Percentiles rank a stretch among this genome's conserved stretches.
Conservation (phyloP, 2,329 filamentous ascomycete species). For the Byssoonygena ceratinophila region DNA sequence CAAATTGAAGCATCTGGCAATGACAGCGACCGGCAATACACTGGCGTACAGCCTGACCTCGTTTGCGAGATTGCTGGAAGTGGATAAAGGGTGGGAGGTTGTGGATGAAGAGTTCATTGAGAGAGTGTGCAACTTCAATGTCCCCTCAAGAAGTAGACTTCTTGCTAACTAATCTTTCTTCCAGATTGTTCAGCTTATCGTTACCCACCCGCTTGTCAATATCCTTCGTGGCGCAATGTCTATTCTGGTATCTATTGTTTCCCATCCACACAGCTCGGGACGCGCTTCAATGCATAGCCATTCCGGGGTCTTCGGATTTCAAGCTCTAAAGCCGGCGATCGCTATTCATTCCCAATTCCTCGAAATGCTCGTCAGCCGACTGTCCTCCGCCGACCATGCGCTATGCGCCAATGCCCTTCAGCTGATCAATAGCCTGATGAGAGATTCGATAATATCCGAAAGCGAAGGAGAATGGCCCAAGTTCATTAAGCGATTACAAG, state of each 20-base stretch:
- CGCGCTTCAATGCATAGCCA: conserved; percentile 33
- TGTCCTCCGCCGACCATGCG: conserved; percentile 89
- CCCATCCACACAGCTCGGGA: conserved; percentile 59
- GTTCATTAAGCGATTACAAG: conserved; percentile 87
- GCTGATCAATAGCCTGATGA: conserved; percentile 87
- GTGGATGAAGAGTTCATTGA: conserved; percentile 46
- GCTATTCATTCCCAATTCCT: conserved; percentile 88
- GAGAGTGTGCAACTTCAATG: conserved; percentile 41
- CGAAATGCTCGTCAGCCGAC: conserved; percentile 80
- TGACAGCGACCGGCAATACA: conserved; percentile 82
- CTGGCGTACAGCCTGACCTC: conserved; percentile 90
- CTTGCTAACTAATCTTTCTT: conserved; percentile 6
- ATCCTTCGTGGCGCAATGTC: conserved; percentile 95
- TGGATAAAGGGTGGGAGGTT: conserved; percentile 93
- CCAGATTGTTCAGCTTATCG: conserved; percentile 78
- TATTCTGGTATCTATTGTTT: conserved; percentile 85
- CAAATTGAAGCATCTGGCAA: conserved; percentile 69
- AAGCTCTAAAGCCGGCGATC: conserved; percentile 82
- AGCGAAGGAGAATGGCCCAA: conserved; percentile 79
- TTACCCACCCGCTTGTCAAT: conserved; percentile 91
- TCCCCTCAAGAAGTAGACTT: not conserved
- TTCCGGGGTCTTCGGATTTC: conserved; percentile 69
- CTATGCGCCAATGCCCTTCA: conserved; percentile 92
- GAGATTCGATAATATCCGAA: conserved; percentile 75
- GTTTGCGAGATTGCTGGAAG: conserved; percentile 74